Percentiles rank a stretch among this genome's conserved stretches.
These are phyloP conservation scores for Chalciporus sp. DNA, from an alignment of 1,284 basidiomycete species.

Conservation along the genomic window DNA sequence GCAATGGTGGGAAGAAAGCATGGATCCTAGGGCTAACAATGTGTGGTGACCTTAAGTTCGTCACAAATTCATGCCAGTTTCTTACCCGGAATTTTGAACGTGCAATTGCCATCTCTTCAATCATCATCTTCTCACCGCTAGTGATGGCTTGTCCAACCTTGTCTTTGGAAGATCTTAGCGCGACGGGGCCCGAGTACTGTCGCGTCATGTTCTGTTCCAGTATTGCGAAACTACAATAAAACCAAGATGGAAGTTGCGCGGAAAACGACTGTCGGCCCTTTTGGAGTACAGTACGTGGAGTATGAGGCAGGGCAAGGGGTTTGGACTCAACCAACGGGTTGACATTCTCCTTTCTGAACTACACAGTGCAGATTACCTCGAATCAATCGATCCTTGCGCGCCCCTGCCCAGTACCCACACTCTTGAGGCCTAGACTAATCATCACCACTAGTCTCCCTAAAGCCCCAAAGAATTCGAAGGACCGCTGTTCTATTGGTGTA, in stretches of 20 bases:
- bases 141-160: no score
- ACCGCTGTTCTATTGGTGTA: neutral
- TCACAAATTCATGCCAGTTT: no score
- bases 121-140: no score
- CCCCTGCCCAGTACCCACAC: no score
- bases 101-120: no score
- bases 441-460: neutral
- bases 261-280: neutral
- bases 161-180: no score
- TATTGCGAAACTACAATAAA: neutral
- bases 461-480: neutral
- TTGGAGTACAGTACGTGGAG: neutral
- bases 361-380: neutral
- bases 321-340: neutral
- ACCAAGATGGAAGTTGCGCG: neutral
- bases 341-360: neutral
- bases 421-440: neutral
- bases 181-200: neutral
- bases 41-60: no score
- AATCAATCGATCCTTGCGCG: neutral
- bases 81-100: no score
- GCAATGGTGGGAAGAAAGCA: no score
- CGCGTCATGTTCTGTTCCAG: neutral
- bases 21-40: no score
- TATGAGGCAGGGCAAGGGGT: neutral